Base-by-base conservation (phyloP, 2,329 filamentous ascomycete genomes). In the Beauveria sp. region DNA sequence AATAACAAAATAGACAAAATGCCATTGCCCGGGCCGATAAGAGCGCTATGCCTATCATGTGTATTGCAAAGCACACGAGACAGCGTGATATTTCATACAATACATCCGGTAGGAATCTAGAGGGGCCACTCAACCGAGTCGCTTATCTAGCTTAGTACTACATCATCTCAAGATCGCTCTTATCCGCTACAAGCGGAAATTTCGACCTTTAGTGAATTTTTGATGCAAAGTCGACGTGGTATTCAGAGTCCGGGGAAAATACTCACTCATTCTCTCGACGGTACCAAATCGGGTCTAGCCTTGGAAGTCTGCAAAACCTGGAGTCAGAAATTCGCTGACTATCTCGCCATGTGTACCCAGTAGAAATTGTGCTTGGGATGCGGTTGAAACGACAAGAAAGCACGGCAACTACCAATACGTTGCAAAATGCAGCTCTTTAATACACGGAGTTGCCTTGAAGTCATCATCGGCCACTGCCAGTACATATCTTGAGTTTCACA, bases 401-500 rank as follows among this genome's bases (percentile, higher is more conserved):
- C 28, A 68, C 59, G 62, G 50, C 50, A 8, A 49, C 65, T 40
- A 61, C 65, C 5, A 76, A 74, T 20, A 68, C 69, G 0, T 51
- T 71, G 3, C 70, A 75, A 63, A 63, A 66, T 75, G 14, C 67
- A 69, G 22, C 66, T 76, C 2, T 51, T 68, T 5, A 60, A 64
- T n/a, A 69, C 70, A 56, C 70, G 73, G 7, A 52, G 12, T 20
- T 54, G 52, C 9, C 38, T 43, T 7, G 52, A 43, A 24, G 3
- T 31, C 10, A 40, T 52, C 7, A 22, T 52, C 2, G 26, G 26
- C 26, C 26, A 28, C 26, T 28, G 26, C 7, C 26, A 28, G 26
- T 28, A 8, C 26, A 28, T 28, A 28, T 28, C 7, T 1, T 8
- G 7, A 7, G 26, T 28, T 28, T 28, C 7, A 8, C 26, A 28